A percentile compares a stretch with the other conserved stretches of the same genome.
phyloP scores from a whole-genome alignment of 2,329 filamentous ascomycete genomes.

The Colletotrichum ledebouriae region DNA sequence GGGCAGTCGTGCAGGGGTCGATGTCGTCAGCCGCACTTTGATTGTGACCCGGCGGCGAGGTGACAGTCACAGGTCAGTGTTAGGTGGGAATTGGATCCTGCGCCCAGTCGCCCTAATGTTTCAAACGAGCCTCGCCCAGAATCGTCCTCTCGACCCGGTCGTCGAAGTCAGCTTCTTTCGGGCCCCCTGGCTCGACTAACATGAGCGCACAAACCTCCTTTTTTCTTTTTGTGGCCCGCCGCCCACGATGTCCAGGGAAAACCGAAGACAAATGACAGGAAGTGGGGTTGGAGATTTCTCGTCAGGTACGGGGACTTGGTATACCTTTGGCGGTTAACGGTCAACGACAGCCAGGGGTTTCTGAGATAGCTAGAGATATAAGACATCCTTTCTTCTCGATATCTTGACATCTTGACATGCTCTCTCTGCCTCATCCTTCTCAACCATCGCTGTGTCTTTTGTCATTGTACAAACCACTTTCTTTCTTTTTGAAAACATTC shows the following conservation, averaged over 20 bases:
- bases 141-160: constrained; percentile 3
- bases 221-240: constrained; percentile 4
- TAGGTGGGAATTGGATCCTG: constrained; percentile 18
- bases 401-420: too few species aligned
- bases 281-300: constrained; percentile 11
- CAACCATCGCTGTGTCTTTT: constrained; percentile 38
- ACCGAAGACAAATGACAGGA: background rate
- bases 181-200: constrained; percentile 3
- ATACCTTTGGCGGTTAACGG: constrained; percentile 7
- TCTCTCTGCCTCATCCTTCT: constrained; percentile 14
- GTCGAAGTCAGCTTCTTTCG: constrained; percentile 9
- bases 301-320: background rate
- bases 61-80: background rate
- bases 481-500: constrained; percentile 32
- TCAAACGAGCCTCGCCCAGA: constrained; percentile 25
- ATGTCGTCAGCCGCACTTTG: constrained; percentile 38
- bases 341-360: background rate
- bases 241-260: constrained; percentile 6
- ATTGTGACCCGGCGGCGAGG: constrained; percentile 25
- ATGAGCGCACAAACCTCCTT: constrained; percentile 21
- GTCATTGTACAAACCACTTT: constrained; percentile 39
- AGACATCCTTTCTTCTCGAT: constrained; percentile 23
- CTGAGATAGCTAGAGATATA: constrained; percentile 27
- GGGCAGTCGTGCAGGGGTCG: constrained; percentile 19
- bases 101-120: constrained; percentile 16